Evolutionary conservation across 73 alveolate species (phyloP), one percentile per base, ranked within the genome.

Genomic region (Stentor coeruleus): DNA sequence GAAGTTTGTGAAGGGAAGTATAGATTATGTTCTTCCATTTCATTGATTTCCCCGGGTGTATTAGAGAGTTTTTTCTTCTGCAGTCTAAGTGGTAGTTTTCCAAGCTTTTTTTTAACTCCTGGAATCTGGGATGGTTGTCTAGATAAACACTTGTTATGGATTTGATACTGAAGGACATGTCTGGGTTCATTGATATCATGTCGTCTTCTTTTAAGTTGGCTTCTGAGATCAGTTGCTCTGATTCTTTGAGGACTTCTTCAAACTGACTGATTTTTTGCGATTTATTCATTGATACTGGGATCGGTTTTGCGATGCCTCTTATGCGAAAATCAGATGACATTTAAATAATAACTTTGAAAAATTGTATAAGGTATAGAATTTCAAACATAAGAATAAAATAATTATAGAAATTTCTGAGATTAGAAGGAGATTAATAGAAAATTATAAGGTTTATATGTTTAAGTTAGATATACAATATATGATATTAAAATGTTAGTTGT

Each of bases 301-400:
- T 66, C 33, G 79, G 79, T 40, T 66, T 66, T 20, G 40, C 42
- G 1, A 20, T 31, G 36, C 79, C 79, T 66, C 37, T 20, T 14
- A 66, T 66, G 79, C 79, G 79, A 31, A 66, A 20, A 33, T 66
- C 79, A 33, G 79, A 20, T 66, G 79, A 20, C 79, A 66, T 66
- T 66, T 66, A 31, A 66, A 66, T 66, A 66, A n/a, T n/a, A n/a
- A n/a, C n/a, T n/a, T n/a, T n/a, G n/a, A n/a, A n/a, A n/a, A n/a
- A n/a, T n/a, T n/a, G n/a, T n/a, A n/a, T n/a, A n/a, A n/a, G n/a
- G n/a, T n/a, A n/a, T n/a, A n/a, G n/a, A n/a, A n/a, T n/a, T n/a
- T n/a, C n/a, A n/a, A n/a, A n/a, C n/a, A n/a, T n/a, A n/a, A n/a
- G n/a, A n/a, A n/a, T n/a, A n/a, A n/a, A n/a, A n/a, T n/a, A n/a